These are phyloP conservation scores for Entomortierella beljakovae DNA, from an alignment of 192 early-diverging fungal species.

Conservation along the genomic window DNA sequence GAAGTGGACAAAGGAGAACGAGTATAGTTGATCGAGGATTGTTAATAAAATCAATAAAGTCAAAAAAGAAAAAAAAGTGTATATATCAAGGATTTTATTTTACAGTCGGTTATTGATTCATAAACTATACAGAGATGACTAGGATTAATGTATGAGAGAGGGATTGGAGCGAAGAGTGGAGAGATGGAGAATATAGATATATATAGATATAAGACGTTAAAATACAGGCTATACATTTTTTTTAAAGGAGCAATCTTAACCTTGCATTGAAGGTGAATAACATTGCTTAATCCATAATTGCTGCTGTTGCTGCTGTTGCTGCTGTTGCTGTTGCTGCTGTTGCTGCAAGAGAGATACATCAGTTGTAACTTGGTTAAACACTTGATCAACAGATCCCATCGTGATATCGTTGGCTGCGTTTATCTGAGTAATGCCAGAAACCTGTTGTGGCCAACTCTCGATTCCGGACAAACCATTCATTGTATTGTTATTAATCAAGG, in stretches of 20 bases:
- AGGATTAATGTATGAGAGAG: no score
- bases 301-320: slow-evolving; percentile 18
- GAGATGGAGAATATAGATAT: not conserved
- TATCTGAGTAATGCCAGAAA: not conserved
- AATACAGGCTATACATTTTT: not conserved
- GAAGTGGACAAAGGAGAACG: no score
- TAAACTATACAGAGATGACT: no score
- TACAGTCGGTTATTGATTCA: no score
- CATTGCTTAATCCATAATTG: slow-evolving; percentile 17
- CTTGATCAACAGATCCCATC: not conserved
- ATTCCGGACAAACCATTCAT: not conserved
- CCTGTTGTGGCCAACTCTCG: not conserved
- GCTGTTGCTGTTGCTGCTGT: slow-evolving; percentile 20
- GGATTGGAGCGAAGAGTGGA: not conserved
- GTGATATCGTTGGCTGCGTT: slow-evolving; percentile 4
- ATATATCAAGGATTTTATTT: no score
- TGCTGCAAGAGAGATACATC: not conserved
- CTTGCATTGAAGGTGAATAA: slow-evolving; percentile 21
- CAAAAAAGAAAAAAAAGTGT: no score
- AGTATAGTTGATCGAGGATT: no score
- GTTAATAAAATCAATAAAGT: no score
- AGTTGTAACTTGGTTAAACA: not conserved
- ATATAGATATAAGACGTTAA: not conserved
- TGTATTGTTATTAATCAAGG: not conserved
- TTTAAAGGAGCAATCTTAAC: not conserved